Percentiles rank a stretch among this genome's conserved stretches.
These are phyloP conservation scores for Extremus antarcticus DNA, from an alignment of 495 filamentous ascomycete species.

Conservation along the genomic window DNA sequence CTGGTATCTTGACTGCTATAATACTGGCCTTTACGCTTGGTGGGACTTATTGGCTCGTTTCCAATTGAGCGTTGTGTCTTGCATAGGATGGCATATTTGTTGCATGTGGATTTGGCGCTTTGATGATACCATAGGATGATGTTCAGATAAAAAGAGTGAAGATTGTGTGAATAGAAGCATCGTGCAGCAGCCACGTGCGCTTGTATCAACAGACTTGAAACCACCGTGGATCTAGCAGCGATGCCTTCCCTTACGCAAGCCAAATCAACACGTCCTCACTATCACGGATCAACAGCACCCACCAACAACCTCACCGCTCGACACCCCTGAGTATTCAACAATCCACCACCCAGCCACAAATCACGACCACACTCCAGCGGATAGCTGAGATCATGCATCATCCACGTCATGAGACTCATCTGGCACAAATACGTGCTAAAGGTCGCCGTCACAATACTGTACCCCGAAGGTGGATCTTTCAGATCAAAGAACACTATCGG, in stretches of 20 bases:
- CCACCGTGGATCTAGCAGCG: too few relatives aligned
- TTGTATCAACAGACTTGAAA: too few relatives aligned
- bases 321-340: not conserved
- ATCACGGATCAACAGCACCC: not conserved
- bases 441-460: not conserved
- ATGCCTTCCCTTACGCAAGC: too few relatives aligned
- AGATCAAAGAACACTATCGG: not conserved
- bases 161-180: too few relatives aligned
- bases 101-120: not conserved
- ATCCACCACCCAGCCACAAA: not conserved
- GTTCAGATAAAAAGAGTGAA: too few relatives aligned
- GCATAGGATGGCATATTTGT: not conserved
- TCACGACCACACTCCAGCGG: not conserved
- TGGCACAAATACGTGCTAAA: not conserved
- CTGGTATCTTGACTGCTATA: slow-evolving; percentile 30
- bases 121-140: not conserved
- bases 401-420: not conserved
- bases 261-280: too few relatives aligned
- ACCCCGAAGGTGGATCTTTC: not conserved
- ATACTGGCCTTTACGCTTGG: slow-evolving; percentile 25
- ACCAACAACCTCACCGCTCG: not conserved
- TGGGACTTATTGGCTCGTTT: slow-evolving; percentile 30
- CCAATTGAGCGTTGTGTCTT: slow-evolving; percentile 9
- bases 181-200: too few relatives aligned
- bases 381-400: not conserved